Conservation (phyloP, 129 eudicot species). For the Flaveria ramosissima region DNA sequence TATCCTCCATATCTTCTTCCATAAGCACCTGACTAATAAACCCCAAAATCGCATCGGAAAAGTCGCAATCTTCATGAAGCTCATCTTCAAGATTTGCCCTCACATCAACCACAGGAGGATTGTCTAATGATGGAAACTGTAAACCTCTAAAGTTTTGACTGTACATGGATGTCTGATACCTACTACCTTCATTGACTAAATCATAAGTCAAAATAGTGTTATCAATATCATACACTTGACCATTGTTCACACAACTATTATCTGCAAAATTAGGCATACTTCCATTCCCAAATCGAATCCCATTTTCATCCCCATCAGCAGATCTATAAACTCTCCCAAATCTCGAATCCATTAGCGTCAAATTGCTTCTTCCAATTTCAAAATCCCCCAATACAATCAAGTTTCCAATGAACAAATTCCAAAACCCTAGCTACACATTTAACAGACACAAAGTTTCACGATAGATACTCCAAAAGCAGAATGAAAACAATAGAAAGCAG, state of each 20-base stretch:
- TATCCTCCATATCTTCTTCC: constrained; percentile 73
- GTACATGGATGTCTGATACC: constrained; percentile 31
- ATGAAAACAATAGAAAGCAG: constrained; percentile 11
- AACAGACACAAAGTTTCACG: constrained; percentile 15
- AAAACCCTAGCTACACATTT: constrained; percentile 21
- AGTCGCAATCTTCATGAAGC: constrained; percentile 64
- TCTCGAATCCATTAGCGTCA: constrained; percentile 57
- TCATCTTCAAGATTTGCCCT: constrained; percentile 50
- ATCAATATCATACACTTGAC: constrained; percentile 30
- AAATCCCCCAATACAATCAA: neutral
- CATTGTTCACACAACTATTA: constrained; percentile 22
- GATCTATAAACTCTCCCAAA: constrained; percentile 38
- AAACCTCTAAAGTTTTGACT: constrained; percentile 46
- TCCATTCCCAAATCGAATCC: constrained; percentile 42
- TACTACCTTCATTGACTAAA: constrained; percentile 35
- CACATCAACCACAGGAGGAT: constrained; percentile 31
- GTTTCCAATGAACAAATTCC: neutral
- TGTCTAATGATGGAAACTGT: constrained; percentile 35
- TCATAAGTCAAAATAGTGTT: constrained; percentile 36
- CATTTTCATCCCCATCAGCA: constrained; percentile 46
- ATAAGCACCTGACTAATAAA: constrained; percentile 61
- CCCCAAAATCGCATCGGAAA: constrained; percentile 61
- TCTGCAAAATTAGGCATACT: constrained; percentile 31
- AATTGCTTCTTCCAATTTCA: neutral
- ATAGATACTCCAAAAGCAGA: constrained; percentile 6